These are phyloP conservation scores for Immersiporthe knoxdaviesiana DNA, from an alignment of 2,329 filamentous ascomycete species.

Conservation along the genomic window DNA sequence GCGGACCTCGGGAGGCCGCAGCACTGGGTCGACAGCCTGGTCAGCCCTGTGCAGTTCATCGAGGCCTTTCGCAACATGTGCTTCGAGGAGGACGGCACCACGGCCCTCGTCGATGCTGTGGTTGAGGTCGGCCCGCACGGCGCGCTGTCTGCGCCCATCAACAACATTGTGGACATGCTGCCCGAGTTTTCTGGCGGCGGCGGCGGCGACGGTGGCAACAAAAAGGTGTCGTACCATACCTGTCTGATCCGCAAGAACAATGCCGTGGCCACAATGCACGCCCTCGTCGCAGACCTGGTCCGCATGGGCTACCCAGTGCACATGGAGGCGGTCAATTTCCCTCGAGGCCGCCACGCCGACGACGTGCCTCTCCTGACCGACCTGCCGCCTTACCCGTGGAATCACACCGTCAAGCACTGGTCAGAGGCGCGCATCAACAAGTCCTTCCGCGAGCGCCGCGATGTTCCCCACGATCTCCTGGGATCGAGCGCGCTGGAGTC, in stretches of 20 bases:
- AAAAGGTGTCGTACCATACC: constrained; percentile 8
- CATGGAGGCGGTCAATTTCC: constrained; percentile 34
- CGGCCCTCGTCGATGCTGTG: constrained; percentile 6
- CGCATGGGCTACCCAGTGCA: background rate
- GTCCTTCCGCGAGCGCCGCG: constrained; percentile 39
- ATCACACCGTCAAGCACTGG: constrained; percentile 48
- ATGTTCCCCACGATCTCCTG: constrained; percentile 44
- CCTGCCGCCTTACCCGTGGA: constrained; percentile 52
- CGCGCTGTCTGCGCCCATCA: constrained; percentile 7
- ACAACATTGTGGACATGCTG: background rate
- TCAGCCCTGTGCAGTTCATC: constrained; percentile 13
- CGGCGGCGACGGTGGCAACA: background rate
- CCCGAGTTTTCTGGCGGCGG: constrained; percentile 4
- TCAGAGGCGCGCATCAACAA: constrained; percentile 41
- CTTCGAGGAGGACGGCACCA: background rate
- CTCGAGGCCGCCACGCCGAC: constrained; percentile 35
- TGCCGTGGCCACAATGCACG: constrained; percentile 10
- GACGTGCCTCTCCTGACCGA: constrained; percentile 29
- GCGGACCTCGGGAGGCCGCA: constrained; percentile 31
- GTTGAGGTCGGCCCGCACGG: constrained; percentile 16
- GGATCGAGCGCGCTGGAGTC: constrained; percentile 39
- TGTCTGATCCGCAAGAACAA: constrained; percentile 12
- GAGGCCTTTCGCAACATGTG: constrained; percentile 11
- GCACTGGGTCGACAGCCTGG: constrained; percentile 16
- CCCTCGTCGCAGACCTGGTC: background rate